Evolutionary conservation across 2,329 filamentous ascomycete species (phyloP).

Genomic region (Aulographum hederae): DNA sequence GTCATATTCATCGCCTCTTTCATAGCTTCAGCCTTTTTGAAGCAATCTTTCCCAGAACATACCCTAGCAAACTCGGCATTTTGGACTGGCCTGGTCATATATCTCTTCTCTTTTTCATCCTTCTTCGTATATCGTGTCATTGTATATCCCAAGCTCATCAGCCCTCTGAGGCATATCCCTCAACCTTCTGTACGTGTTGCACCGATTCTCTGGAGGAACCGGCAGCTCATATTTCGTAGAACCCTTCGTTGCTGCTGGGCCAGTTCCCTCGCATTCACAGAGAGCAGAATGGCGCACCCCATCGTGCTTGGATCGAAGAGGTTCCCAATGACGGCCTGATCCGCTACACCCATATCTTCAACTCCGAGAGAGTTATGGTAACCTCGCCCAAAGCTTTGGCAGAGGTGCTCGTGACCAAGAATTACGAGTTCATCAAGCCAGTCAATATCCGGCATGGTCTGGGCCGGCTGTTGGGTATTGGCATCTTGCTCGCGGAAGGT

Average conservation of each 20-base stretch:
- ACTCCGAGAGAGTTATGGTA: slow-evolving; percentile 24
- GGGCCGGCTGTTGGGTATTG: slow-evolving; percentile 47
- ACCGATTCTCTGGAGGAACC: too few species aligned
- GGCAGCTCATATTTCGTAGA: too few species aligned
- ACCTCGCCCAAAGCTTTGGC: slow-evolving; percentile 27
- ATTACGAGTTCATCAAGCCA: slow-evolving; percentile 33
- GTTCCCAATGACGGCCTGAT: slow-evolving; percentile 38
- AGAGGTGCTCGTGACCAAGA: slow-evolving; percentile 31
- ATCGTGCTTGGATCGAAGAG: slow-evolving; percentile 30
- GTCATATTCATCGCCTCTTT: too few species aligned
- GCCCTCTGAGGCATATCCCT: not conserved
- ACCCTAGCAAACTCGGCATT: too few species aligned
- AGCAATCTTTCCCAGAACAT: too few species aligned
- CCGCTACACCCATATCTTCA: slow-evolving; percentile 30
- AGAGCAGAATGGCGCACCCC: slow-evolving; percentile 24
- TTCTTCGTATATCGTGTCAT: not conserved
- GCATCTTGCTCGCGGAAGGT: slow-evolving; percentile 69
- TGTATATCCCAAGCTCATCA: not conserved
- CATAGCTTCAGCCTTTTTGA: too few species aligned
- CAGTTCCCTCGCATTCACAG: slow-evolving; percentile 23
- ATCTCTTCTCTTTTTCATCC: too few species aligned
- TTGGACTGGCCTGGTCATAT: too few species aligned
- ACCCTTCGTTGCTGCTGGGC: slow-evolving; percentile 20
- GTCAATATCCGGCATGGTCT: slow-evolving; percentile 31
- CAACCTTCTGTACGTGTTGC: too few species aligned